phyloP scores from a whole-genome alignment of 176 grass and related monocot genomes.

The Olyra latifolia region DNA sequence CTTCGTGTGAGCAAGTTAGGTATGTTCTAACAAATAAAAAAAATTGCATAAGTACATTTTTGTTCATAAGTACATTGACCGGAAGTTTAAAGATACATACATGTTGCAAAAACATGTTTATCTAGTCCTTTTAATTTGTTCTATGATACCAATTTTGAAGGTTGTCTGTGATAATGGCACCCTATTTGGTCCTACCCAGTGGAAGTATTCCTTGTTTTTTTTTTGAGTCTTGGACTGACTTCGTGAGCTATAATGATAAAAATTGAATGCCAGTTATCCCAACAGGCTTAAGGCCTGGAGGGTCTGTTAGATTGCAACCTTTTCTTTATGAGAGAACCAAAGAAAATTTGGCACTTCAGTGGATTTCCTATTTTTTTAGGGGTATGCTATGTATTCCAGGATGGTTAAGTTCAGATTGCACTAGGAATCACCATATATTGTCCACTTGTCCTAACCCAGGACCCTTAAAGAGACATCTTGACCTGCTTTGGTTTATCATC shows the following conservation, averaged over 20 bases:
- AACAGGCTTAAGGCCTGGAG: background rate
- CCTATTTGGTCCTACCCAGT: background rate
- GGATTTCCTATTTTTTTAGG: conserved; percentile 12
- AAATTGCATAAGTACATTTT: conserved; percentile 15
- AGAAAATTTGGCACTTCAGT: conserved; percentile 18
- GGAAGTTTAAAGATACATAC: conserved; percentile 8
- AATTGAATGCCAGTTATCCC: background rate
- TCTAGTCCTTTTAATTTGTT: background rate
- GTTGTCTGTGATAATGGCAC: background rate
- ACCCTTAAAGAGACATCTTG: background rate
- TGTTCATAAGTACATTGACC: background rate
- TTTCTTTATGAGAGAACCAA: background rate
- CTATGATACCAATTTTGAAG: background rate
- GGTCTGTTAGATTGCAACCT: conserved; percentile 3
- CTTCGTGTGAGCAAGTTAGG: conserved; percentile 92
- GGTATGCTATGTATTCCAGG: background rate
- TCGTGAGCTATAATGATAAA: background rate
- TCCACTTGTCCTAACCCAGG: conserved; percentile 3
- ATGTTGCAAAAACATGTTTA: background rate
- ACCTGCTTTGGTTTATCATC: background rate
- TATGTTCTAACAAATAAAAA: conserved; percentile 39
- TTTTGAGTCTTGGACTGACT: background rate
- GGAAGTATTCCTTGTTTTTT: background rate
- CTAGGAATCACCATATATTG: conserved; percentile 5
- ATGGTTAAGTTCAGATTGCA: background rate